Percentiles rank a stretch among this genome's conserved stretches.
Evolutionary conservation across 176 grass and related monocot species (phyloP).

Genomic region (Zea luxurians): DNA sequence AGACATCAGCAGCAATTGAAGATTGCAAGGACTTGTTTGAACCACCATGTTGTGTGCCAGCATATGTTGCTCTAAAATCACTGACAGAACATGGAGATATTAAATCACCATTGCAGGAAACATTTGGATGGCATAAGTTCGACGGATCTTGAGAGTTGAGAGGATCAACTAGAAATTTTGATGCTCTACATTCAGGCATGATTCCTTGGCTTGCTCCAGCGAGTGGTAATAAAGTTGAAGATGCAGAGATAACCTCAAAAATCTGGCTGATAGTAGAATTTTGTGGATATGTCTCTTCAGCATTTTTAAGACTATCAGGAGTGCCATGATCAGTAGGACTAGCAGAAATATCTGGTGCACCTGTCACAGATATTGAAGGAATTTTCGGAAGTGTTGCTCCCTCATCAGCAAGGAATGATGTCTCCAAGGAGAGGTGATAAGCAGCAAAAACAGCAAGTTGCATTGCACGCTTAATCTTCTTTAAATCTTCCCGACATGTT

Average conservation of each 20-base stretch:
- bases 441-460: conserved; percentile 83
- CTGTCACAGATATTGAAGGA: conserved; percentile 35
- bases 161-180: conserved; percentile 26
- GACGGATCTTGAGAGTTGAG: conserved; percentile 16
- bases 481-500: conserved; percentile 64
- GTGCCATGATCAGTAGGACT: conserved; percentile 22
- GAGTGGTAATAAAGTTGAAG: conserved; percentile 34
- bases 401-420: conserved; percentile 85
- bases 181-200: conserved; percentile 23
- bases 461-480: conserved; percentile 69
- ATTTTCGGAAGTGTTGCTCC: conserved; percentile 60
- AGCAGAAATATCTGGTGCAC: conserved; percentile 25
- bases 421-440: conserved; percentile 82
- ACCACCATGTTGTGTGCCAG: conserved; percentile 1
- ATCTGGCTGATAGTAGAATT: conserved; percentile 36
- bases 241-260: conserved; percentile 32
- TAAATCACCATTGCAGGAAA: conserved; percentile 29
- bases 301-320: conserved; percentile 18
- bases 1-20: conserved; percentile 16
- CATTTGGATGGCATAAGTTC: conserved; percentile 24
- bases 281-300: conserved; percentile 31
- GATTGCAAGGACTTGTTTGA: conserved; percentile 9
- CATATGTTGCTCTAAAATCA: conserved; percentile 1
- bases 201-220: conserved; percentile 15
- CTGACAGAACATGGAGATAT: conserved; percentile 18